Conservation (phyloP, 1,284 basidiomycete species). For the Microbotryum scabiosae region DNA sequence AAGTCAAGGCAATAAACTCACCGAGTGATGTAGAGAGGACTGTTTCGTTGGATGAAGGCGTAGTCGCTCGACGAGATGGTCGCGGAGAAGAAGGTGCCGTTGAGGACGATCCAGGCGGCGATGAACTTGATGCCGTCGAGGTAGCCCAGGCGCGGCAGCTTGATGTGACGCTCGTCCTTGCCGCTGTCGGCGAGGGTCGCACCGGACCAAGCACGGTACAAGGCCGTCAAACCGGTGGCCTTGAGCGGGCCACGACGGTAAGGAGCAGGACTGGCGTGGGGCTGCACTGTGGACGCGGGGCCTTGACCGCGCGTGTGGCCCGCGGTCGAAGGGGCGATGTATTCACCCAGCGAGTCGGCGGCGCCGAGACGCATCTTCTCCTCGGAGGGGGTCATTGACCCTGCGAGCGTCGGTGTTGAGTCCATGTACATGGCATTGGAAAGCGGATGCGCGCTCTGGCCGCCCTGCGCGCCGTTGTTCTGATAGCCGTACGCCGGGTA, state of each 20-base stretch:
- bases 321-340: conserved; percentile 17
- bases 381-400: conserved; percentile 21
- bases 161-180: conserved; percentile 33
- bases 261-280: conserved; percentile 3
- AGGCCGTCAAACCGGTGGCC: conserved; percentile 22
- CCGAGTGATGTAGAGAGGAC: conserved; percentile 37
- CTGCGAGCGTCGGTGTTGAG: conserved; percentile 34
- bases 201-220: conserved; percentile 26
- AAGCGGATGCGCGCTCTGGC: conserved; percentile 30
- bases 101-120: conserved; percentile 37
- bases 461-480: not conserved
- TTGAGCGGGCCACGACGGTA: conserved; percentile 28
- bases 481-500: conserved; percentile 16
- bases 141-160: conserved; percentile 35
- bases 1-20: conserved; percentile 5
- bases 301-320: conserved; percentile 2
- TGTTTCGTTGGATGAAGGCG: conserved; percentile 34
- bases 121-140: conserved; percentile 39
- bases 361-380: conserved; percentile 24
- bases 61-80: conserved; percentile 33
- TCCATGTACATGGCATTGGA: conserved; percentile 35
- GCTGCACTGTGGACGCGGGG: not conserved
- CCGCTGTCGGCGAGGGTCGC: conserved; percentile 30
- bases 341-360: conserved; percentile 1
- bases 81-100: conserved; percentile 38